phyloP scores from a whole-genome alignment of 2,329 filamentous ascomycete species.

The Trichophyton mentagrophytes region DNA sequence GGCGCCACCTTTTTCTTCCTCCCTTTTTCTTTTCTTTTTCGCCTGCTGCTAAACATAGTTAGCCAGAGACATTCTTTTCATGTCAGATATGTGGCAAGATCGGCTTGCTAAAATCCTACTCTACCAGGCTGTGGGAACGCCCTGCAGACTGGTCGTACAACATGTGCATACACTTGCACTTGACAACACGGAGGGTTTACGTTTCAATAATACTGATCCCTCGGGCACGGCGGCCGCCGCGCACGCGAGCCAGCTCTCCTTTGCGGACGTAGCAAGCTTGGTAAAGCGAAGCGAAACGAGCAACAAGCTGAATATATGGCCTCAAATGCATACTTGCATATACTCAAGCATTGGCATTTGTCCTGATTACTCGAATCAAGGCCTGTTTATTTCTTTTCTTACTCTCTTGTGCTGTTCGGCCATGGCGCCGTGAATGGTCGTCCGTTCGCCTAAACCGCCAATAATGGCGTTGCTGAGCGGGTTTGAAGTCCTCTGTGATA shows the following conservation, averaged over 20 bases:
- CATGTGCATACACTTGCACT: not conserved
- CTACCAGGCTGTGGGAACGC: not conserved
- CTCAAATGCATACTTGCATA: not conserved
- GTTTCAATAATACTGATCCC: not conserved
- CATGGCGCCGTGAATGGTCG: not conserved
- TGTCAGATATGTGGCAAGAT: not conserved
- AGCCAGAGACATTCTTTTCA: not conserved
- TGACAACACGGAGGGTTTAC: not conserved
- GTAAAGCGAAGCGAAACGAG: not conserved
- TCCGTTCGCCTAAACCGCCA: not conserved
- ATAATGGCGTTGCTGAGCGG: not conserved
- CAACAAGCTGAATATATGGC: not conserved
- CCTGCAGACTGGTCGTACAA: not conserved
- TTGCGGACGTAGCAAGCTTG: not conserved
- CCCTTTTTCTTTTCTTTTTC: not conserved
- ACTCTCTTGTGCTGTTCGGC: not conserved
- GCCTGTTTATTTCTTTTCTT: not conserved
- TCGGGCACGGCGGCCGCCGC: not conserved
- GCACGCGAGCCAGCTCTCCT: not conserved
- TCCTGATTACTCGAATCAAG: not conserved
- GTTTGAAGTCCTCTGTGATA: not conserved
- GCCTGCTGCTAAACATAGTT: slow-evolving; percentile 1
- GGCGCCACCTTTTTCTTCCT: not conserved
- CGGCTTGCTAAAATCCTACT: not conserved
- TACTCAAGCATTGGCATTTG: not conserved